phyloP scores from a whole-genome alignment of 1,284 basidiomycete genomes.

The Austroboletus novae-zelandiae region DNA sequence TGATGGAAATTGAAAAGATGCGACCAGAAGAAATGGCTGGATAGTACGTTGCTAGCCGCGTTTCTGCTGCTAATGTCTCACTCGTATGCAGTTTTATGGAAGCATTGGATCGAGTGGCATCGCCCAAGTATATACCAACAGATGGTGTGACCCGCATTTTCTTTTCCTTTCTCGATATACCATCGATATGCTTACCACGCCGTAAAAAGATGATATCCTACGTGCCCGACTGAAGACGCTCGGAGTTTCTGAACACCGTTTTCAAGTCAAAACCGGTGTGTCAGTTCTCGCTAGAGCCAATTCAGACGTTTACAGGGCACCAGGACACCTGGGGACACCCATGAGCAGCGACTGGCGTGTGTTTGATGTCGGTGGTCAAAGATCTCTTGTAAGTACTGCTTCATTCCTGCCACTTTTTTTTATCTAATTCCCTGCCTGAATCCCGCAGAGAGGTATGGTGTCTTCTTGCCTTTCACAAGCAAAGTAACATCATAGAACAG shows the following conservation, averaged over 20 bases:
- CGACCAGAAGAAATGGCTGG: conserved; percentile 40
- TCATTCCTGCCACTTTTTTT: background rate
- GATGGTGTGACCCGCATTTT: conserved; percentile 34
- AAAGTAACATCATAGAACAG: conserved; percentile 15
- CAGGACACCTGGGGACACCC: conserved; percentile 29
- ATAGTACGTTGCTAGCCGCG: conserved; percentile 30
- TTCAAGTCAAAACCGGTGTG: conserved; percentile 35
- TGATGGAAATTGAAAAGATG: conserved; percentile 36
- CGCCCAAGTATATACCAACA: conserved; percentile 41
- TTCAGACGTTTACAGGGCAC: conserved; percentile 2
- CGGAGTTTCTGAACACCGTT: conserved; percentile 41
- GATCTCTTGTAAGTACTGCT: conserved; percentile 31
- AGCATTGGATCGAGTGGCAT: conserved; percentile 40
- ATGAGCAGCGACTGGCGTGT: conserved; percentile 37
- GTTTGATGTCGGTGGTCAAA: conserved; percentile 37
- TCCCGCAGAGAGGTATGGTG: conserved; percentile 25
- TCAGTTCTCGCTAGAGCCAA: background rate
- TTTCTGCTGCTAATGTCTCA: background rate
- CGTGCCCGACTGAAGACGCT: conserved; percentile 39
- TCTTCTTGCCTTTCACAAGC: background rate
- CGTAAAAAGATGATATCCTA: conserved; percentile 34
- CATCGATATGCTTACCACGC: background rate
- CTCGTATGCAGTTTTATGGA: conserved; percentile 41
- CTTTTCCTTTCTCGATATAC: background rate
- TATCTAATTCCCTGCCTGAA: background rate